Base-by-base conservation (phyloP, 2,329 filamentous ascomycete species). In the Trichoderma afroharzianum region DNA sequence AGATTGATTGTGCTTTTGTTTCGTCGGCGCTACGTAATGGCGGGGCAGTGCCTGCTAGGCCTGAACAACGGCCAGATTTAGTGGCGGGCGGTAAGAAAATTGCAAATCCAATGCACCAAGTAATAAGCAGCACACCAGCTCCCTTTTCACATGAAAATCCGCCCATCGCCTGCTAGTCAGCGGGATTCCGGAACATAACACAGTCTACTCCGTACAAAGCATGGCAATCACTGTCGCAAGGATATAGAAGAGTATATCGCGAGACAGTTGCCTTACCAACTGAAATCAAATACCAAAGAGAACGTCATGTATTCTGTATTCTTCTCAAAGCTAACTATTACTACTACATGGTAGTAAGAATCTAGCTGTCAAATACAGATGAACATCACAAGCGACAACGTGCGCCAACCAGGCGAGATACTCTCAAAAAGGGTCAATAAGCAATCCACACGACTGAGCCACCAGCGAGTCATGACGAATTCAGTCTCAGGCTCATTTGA, bases 1-100 rank as follows among this genome's bases (percentile, higher is more conserved):
- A 30, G 4, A 18, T 18, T 26, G 33, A 36, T 21, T 39, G 47
- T 18, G 62, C 28, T 53, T 50, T 15, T 50, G 69, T 61, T 67
- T 53, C 69, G 69, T 55, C 39, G 70, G 57, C 53, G 69, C 63
- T 63, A 73, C 80, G 79, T 81, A 81, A 81, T 81, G 79, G 80
- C 78, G 80, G 80, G 80, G 80, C 80, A 77, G 76, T 78, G 21
- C 28, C 26, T 53, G 32, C 47, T 24, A 36, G 30, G n/a, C 21
- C 3, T 26, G 3, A 14, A 36, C 15, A 36, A n/a, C 26, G 21
- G 21, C 30, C n/a, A 57, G 32, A n/a, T 58, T 58, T 64, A 30
- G 43, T 53, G 62, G 33, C 26, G 30, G n/a, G 28, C 39, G 26
- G 62, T 28, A 30, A 21, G 43, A 55, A 33, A 53, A 26, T 21